These are phyloP conservation scores for Asterophora lycoperdoides DNA, from an alignment of 768 basidiomycete species.

Conservation along the genomic window DNA sequence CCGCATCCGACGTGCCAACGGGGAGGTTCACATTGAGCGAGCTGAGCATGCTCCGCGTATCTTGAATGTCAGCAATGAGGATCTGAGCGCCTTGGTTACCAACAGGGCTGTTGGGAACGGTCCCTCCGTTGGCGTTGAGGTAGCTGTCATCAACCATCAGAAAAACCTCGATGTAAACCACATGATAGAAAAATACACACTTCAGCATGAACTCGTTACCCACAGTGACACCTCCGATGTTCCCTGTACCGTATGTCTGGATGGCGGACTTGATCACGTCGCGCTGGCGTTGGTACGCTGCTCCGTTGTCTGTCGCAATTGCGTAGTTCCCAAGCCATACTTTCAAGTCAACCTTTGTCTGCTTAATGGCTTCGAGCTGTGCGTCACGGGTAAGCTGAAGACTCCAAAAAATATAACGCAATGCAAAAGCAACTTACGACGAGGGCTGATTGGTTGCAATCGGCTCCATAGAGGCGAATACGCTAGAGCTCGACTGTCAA, in stretches of 20 bases:
- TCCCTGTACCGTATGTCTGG: constrained; percentile 67
- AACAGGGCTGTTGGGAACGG: constrained; percentile 51
- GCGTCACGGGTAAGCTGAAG: neutral
- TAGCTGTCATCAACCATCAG: constrained; percentile 38
- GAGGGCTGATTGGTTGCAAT: constrained; percentile 78
- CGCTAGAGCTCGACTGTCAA: constrained; percentile 32
- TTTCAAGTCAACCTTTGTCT: constrained; percentile 82
- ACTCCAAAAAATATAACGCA: neutral
- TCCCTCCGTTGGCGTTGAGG: constrained; percentile 44
- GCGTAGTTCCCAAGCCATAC: constrained; percentile 77
- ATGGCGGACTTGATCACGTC: constrained; percentile 63
- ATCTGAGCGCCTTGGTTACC: constrained; percentile 62
- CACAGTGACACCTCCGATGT: constrained; percentile 81
- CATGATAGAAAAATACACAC: constrained; percentile 30
- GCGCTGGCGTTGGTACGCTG: constrained; percentile 73
- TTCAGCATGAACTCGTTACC: constrained; percentile 91
- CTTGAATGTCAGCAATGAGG: constrained; percentile 61
- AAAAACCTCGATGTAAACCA: no score
- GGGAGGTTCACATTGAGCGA: constrained; percentile 55
- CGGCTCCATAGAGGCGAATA: constrained; percentile 81
- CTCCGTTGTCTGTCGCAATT: constrained; percentile 53
- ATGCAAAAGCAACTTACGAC: constrained; percentile 42
- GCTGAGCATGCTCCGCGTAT: constrained; percentile 54
- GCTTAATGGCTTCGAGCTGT: constrained; percentile 82
- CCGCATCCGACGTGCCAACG: constrained; percentile 83